These are phyloP conservation scores for Stramenopiles sp. DNA, from an alignment of 352 stramenopile genomes.

Conservation along the genomic window DNA sequence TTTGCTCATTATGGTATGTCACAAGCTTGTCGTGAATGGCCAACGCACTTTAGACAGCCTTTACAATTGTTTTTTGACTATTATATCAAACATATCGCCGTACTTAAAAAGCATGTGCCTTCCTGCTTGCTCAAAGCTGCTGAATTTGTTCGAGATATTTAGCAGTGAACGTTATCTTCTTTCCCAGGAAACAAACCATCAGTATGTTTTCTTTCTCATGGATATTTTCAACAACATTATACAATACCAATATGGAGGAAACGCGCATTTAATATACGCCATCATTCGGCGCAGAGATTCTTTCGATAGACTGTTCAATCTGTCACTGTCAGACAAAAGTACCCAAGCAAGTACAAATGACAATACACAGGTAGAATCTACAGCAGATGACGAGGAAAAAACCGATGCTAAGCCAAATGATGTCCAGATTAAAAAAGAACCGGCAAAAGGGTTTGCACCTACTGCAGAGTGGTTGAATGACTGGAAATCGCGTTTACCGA, in stretches of 20 bases:
- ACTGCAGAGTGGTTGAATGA: constrained; percentile 77
- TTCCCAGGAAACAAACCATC: constrained; percentile 78
- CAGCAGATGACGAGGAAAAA: constrained; percentile 17
- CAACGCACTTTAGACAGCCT: constrained; percentile 84
- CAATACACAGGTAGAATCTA: too few relatives aligned
- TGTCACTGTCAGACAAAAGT: too few relatives aligned
- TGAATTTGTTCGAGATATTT: constrained; percentile 93
- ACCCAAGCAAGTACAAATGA: too few relatives aligned
- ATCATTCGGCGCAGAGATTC: constrained; percentile 89
- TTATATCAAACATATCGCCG: too few relatives aligned
- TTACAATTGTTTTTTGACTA: constrained; percentile 96
- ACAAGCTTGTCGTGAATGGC: constrained; percentile 94
- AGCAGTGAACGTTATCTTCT: constrained; percentile 75
- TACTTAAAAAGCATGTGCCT: too few relatives aligned
- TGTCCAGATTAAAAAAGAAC: constrained; percentile 27
- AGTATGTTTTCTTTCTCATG: constrained; percentile 81
- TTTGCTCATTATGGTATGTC: constrained; percentile 82
- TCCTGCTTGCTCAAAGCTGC: constrained; percentile 28
- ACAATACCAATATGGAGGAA: constrained; percentile 93
- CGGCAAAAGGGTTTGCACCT: constrained; percentile 38
- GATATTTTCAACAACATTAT: constrained; percentile 99
- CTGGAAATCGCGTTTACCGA: constrained; percentile 76
- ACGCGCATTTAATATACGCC: constrained; percentile 90
- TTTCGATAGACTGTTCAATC: constrained; percentile 65
- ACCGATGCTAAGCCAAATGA: constrained; percentile 14